Conservation (phyloP, 2,329 filamentous ascomycete genomes). For the Diaporthe amygdali region DNA sequence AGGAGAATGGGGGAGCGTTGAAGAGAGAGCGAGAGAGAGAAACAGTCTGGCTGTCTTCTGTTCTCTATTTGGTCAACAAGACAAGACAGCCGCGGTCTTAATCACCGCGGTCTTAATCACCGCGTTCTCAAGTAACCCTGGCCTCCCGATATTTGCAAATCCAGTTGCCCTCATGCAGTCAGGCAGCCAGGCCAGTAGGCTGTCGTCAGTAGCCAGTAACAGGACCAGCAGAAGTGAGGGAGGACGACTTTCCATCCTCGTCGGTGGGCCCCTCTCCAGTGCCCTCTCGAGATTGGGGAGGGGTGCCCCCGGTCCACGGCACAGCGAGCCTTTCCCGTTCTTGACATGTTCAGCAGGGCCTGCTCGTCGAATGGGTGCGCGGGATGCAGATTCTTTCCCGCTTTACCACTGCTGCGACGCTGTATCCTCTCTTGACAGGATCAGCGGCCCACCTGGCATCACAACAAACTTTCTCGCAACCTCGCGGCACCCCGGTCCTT, state of each 20-base stretch:
- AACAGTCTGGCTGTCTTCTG: background rate
- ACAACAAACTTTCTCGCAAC: constrained; percentile 8
- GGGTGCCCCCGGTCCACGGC: background rate
- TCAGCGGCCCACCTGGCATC: constrained; percentile 1
- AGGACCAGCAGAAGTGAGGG: background rate
- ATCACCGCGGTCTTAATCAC: too few relatives aligned
- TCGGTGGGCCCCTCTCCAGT: background rate
- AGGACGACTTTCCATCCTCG: background rate
- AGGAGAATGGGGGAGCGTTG: too few relatives aligned
- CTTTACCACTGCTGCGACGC: background rate
- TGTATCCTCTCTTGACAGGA: constrained; percentile 8
- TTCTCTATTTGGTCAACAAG: background rate
- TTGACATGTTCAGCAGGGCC: background rate
- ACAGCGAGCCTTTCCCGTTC: background rate
- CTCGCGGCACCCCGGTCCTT: constrained; percentile 2
- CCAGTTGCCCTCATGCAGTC: too few relatives aligned
- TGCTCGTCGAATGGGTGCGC: constrained; percentile 11
- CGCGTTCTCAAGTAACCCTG: too few relatives aligned
- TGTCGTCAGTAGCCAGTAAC: background rate
- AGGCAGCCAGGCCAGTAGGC: background rate
- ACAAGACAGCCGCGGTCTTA: too few relatives aligned
- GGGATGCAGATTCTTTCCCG: constrained; percentile 19
- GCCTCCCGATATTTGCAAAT: background rate
- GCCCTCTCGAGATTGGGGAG: background rate
- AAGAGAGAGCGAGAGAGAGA: too few relatives aligned